Percentiles rank a stretch among this genome's conserved stretches.
These are phyloP conservation scores for Globisporangium canariense DNA, from an alignment of 352 stramenopile genomes.

Conservation along the genomic window DNA sequence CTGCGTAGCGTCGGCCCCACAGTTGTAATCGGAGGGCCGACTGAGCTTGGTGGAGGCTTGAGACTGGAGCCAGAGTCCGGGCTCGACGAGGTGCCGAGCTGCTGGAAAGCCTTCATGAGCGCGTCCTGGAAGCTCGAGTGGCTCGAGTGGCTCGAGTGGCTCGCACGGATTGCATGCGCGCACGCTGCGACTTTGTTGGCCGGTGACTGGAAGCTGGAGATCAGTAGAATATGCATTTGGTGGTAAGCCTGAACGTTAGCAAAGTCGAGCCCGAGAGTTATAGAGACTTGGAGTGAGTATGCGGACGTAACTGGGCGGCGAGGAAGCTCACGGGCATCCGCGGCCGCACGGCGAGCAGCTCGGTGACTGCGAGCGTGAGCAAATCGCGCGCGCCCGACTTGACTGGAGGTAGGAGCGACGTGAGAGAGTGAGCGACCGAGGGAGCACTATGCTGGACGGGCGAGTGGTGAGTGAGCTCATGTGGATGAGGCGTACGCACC, in stretches of 20 bases:
- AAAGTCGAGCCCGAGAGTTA: too few species aligned
- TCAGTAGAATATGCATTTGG: neutral
- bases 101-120: slow-evolving; percentile 6
- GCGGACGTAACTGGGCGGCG: slow-evolving; percentile 11
- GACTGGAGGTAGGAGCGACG: neutral
- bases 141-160: neutral
- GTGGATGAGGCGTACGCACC: neutral
- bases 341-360: slow-evolving; percentile 12
- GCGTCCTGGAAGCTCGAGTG: slow-evolving; percentile 11
- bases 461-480: too few species aligned
- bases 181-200: slow-evolving; percentile 5
- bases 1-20: neutral
- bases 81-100: neutral
- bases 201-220: slow-evolving; percentile 11
- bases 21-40: neutral
- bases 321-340: slow-evolving; percentile 13
- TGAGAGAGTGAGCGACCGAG: neutral
- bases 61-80: neutral
- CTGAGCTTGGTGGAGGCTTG: neutral
- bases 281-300: too few species aligned
- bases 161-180: slow-evolving; percentile 5
- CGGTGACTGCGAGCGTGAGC: slow-evolving; percentile 11
- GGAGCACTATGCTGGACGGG: neutral
- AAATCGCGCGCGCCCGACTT: slow-evolving; percentile 14
- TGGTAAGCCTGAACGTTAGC: too few species aligned